Percentiles rank a stretch among this genome's conserved stretches.
These are phyloP conservation scores for Scenedesmus sp. DNA, from an alignment of 163 green algal genomes.

Conservation along the genomic window DNA sequence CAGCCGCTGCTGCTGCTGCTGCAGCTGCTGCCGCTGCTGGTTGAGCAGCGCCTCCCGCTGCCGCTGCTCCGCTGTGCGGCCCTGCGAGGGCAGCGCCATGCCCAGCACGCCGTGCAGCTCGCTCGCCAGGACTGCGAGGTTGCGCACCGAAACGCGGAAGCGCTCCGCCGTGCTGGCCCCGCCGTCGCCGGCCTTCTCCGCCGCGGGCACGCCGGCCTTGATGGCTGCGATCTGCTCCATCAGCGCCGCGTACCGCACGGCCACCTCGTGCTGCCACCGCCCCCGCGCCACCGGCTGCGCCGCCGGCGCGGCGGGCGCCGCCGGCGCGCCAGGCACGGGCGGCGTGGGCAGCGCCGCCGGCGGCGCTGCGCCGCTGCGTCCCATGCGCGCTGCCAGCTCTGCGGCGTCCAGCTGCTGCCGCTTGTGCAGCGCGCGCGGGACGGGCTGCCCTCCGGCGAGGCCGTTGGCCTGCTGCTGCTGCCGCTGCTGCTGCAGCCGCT, in stretches of 20 bases:
- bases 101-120: neutral
- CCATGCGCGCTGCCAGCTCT: no score
- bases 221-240: neutral
- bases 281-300: neutral
- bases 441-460: no score
- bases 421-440: no score
- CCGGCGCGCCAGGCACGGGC: neutral
- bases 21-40: constrained; percentile 28
- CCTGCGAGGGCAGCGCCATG: neutral
- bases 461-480: constrained; percentile 11
- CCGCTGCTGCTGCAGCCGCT: constrained; percentile 1
- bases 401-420: neutral
- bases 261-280: constrained; percentile 14
- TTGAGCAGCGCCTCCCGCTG: constrained; percentile 6
- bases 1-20: neutral
- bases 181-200: no score
- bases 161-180: neutral
- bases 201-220: no score
- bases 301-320: neutral
- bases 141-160: constrained; percentile 15
- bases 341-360: constrained; percentile 1
- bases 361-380: no score
- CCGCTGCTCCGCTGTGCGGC: neutral
- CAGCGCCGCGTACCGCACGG: neutral
- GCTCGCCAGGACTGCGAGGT: constrained; percentile 12